These are phyloP conservation scores for Arachnopeziza araneosa DNA, from an alignment of 2,329 filamentous ascomycete genomes.

Conservation along the genomic window DNA sequence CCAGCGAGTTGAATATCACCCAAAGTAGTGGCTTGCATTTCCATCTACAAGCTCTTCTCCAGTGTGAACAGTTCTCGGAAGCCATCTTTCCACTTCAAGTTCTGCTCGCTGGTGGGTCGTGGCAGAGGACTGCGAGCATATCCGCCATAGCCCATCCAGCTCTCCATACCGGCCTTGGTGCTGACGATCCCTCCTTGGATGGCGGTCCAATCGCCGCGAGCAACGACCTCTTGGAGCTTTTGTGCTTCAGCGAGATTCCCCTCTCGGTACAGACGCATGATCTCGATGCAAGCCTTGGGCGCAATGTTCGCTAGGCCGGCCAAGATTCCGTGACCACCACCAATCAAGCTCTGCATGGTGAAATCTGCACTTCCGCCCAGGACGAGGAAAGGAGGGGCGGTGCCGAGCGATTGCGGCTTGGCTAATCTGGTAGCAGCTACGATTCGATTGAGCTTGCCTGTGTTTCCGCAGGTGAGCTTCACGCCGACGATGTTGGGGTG, in stretches of 20 bases:
- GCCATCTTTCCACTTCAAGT: conserved; percentile 47
- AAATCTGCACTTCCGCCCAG: conserved; percentile 72
- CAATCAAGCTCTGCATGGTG: conserved; percentile 63
- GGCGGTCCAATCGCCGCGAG: conserved; percentile 62
- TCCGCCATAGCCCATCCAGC: conserved; percentile 59
- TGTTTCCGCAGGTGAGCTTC: conserved; percentile 88
- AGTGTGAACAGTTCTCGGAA: conserved; percentile 47
- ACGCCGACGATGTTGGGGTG: conserved; percentile 84
- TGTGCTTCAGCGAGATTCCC: conserved; percentile 56
- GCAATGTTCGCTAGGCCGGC: conserved; percentile 67
- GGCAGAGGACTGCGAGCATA: conserved; percentile 45
- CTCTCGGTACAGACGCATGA: conserved; percentile 54
- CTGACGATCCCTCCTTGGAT: conserved; percentile 65
- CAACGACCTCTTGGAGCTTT: conserved; percentile 58
- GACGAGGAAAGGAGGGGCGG: conserved; percentile 53
- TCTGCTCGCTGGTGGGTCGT: conserved; percentile 44
- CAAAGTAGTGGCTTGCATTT: background rate
- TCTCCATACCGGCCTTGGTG: conserved; percentile 59
- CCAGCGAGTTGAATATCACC: background rate
- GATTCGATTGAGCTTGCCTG: conserved; percentile 52
- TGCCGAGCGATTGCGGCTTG: conserved; percentile 33
- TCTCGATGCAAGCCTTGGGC: conserved; percentile 57
- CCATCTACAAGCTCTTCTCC: conserved; percentile 37
- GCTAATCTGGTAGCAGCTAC: conserved; percentile 50
- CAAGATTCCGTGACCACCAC: conserved; percentile 66